These are phyloP conservation scores for Gymnopilus dilepis DNA, from an alignment of 768 basidiomycete species.

Conservation along the genomic window DNA sequence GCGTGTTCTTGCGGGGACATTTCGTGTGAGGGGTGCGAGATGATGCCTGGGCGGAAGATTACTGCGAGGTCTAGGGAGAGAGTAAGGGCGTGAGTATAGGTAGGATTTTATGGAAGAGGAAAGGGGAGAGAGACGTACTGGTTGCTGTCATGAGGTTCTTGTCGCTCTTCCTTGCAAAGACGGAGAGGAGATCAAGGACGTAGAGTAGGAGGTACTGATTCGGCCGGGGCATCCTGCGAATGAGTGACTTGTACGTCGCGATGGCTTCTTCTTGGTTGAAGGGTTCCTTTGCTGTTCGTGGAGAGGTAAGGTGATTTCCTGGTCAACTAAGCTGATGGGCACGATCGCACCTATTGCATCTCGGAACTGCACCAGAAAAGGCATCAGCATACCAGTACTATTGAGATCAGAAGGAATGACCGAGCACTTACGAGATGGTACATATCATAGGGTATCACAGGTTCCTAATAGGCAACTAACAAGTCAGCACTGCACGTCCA, in stretches of 20 bases:
- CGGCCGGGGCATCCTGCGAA: conserved; percentile 81
- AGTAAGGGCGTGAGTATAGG: conserved; percentile 1
- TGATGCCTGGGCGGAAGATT: conserved; percentile 94
- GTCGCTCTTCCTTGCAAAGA: conserved; percentile 90
- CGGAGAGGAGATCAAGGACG: conserved; percentile 93
- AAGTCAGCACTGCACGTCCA: not conserved
- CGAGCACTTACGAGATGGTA: conserved; percentile 83
- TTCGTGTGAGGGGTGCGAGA: conserved; percentile 88
- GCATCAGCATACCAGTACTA: conserved; percentile 11
- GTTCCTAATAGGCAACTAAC: conserved; percentile 62
- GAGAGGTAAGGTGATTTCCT: conserved; percentile 14
- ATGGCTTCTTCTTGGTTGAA: conserved; percentile 76
- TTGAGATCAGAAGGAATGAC: conserved; percentile 18
- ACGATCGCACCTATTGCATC: conserved; percentile 64
- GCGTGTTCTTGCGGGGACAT: conserved; percentile 86
- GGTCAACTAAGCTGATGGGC: not conserved
- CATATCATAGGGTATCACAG: conserved; percentile 90
- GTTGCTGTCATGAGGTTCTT: conserved; percentile 96
- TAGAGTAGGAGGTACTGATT: conserved; percentile 98
- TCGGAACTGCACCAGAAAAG: conserved; percentile 61
- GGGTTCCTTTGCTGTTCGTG: conserved; percentile 61
- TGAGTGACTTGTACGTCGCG: conserved; percentile 81
- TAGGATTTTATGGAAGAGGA: conserved; percentile 7
- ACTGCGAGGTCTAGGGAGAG: conserved; percentile 85
- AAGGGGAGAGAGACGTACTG: conserved; percentile 58